Evolutionary conservation across 2,329 filamentous ascomycete species (phyloP).

Genomic region (Colletotrichum gigasporum): DNA sequence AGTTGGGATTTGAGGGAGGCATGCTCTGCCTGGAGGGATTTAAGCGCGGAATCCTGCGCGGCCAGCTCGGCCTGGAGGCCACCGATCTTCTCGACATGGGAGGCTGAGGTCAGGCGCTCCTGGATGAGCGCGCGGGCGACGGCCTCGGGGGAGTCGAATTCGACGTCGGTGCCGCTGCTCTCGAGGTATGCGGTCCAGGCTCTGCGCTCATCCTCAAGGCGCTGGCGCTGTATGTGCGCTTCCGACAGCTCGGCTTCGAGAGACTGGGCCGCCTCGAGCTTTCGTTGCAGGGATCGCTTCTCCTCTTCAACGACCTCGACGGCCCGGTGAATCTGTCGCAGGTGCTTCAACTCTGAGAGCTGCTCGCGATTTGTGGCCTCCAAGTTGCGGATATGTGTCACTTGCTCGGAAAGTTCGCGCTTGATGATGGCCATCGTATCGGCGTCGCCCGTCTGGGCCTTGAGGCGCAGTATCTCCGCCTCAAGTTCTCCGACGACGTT

Average conservation of each 20-base stretch:
- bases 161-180: constrained; percentile 67
- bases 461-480: constrained; percentile 83
- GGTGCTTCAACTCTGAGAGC: constrained; percentile 78
- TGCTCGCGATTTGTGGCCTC: constrained; percentile 86
- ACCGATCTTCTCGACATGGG: constrained; percentile 83
- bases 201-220: constrained; percentile 86
- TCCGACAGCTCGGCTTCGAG: constrained; percentile 82
- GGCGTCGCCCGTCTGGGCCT: constrained; percentile 85
- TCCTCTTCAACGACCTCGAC: constrained; percentile 96
- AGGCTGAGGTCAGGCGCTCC: constrained; percentile 81
- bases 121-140: constrained; percentile 86
- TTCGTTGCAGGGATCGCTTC: constrained; percentile 83
- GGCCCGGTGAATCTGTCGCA: constrained; percentile 84
- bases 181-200: constrained; percentile 90
- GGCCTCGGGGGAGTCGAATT: constrained; percentile 89
- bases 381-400: constrained; percentile 86
- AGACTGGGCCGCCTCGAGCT: constrained; percentile 77
- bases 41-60: constrained; percentile 81
- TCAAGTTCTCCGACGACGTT: constrained; percentile 78
- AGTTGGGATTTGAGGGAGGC: constrained; percentile 71
- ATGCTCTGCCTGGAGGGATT: constrained; percentile 76
- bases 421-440: constrained; percentile 89
- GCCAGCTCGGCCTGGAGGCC: constrained; percentile 79
- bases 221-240: constrained; percentile 81
- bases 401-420: constrained; percentile 88